Evolutionary conservation across 805 yeast species (phyloP).

Genomic region (Monosporozyma solicola): DNA sequence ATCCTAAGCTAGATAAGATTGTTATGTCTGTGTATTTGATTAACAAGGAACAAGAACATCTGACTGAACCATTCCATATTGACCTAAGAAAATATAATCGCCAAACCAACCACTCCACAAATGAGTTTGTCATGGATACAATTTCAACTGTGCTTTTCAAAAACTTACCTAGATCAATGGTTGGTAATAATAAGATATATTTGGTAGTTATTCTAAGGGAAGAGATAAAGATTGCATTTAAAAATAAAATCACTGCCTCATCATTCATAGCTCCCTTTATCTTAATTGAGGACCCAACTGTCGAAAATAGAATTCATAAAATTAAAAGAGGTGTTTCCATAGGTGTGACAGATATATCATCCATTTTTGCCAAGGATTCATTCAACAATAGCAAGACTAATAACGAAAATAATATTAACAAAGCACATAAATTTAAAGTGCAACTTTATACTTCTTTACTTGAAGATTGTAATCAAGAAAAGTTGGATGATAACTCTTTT

Average conservation of each 20-base stretch:
- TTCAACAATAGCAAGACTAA: slow-evolving; percentile 44
- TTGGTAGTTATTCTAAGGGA: slow-evolving; percentile 72
- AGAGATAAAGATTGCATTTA: slow-evolving; percentile 36
- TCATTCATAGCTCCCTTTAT: slow-evolving; percentile 23
- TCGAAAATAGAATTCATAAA: slow-evolving; percentile 7
- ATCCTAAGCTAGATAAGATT: slow-evolving; percentile 57
- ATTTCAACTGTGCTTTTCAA: slow-evolving; percentile 72
- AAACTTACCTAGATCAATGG: slow-evolving; percentile 58
- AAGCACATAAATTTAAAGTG: slow-evolving; percentile 61
- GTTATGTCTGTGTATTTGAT: slow-evolving; percentile 66
- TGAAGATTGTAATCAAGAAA: slow-evolving; percentile 10
- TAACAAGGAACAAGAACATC: slow-evolving; percentile 43
- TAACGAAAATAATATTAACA: slow-evolving; percentile 52
- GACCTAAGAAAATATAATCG: slow-evolving; percentile 18
- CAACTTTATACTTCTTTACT: slow-evolving; percentile 57
- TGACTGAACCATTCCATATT: slow-evolving; percentile 75
- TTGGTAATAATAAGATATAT: slow-evolving; percentile 56
- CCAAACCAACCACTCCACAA: background rate
- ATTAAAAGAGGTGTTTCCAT: slow-evolving; percentile 78
- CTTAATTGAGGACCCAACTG: slow-evolving; percentile 10
- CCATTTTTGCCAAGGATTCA: slow-evolving; percentile 50
- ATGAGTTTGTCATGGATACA: slow-evolving; percentile 51
- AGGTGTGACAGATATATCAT: slow-evolving; percentile 77
- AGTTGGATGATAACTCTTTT: background rate
- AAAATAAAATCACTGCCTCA: slow-evolving; percentile 3